Base-by-base conservation (phyloP, 306 rosid genomes). In the Malus sylvestris region DNA sequence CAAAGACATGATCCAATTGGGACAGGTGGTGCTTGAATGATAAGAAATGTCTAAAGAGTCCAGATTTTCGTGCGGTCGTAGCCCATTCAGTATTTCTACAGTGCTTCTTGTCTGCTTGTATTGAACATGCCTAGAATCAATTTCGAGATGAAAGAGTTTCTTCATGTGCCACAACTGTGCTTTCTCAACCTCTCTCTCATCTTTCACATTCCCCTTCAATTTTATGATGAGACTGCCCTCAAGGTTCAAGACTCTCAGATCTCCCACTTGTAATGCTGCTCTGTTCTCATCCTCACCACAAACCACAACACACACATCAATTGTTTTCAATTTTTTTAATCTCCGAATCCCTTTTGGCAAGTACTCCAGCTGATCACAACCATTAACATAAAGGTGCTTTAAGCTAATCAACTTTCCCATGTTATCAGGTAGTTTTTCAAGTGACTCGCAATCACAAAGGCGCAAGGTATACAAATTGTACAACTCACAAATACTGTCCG, bases 61-160 rank as follows among this genome's bases (percentile, higher is more conserved):
- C 9, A 35, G 9, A 35, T 35, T 35, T 2, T 7, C 42, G 2
- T 35, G 42, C 10, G 42, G 42, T 35, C 42, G 42, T 35, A 35
- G 2, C 0, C 0, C 42, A 35, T 35, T 35, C 2, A 35, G 9
- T 35, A 76, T 30, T 33, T 29, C 10, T 2, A 8, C 53, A 0
- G 12, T 16, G 19, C 8, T 25, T 44, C 0, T 1, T 15, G 20
- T 49, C 8, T 15, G 10, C 42, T 35, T 35, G 42, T 7, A 35
- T 1, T 0, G 8, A 2, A 15, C 19, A 49, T 14, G 0, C 1
- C 0, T 0, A 49, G 0, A 49, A 49, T 5, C 0, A 4, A 49
- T 49, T 49, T 0, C 0, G 1, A 49, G 55, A 15, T 49, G 55
- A 49, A 49, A 14, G 2, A 49, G 8, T 49, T 49, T 0, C 3